Base-by-base conservation (phyloP, 73 alveolate species). In the Paramecium biaurelia region DNA sequence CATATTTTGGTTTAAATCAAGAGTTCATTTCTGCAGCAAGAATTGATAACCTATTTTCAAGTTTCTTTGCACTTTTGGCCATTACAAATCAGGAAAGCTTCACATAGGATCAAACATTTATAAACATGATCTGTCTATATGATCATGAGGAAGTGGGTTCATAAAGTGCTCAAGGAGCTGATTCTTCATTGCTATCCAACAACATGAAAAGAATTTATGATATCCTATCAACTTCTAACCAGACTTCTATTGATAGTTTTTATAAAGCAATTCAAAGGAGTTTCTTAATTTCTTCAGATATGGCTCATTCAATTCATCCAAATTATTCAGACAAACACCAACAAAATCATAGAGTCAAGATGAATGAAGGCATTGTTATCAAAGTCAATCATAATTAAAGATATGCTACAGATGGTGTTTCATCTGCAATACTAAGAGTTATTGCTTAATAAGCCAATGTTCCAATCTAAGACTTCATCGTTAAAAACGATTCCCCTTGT, bases 131-230 rank as follows among this genome's bases (percentile, higher is more conserved):
- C 34, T 92, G 97, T 76, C 95, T 97, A 18, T 97, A 94, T 94
- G 99, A 98, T 95, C 98, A 98, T 94, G 99, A 98, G 92, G 99
- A 98, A 97, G 93, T 96, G 1, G 99, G 99, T 32, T 95, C 99
- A 30, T 57, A 93, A 95, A 93, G 99, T 67, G 96, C 96, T 57
- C 93, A 96, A 92, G 99, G 99, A 37, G 99, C 99, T 57, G 99
- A 95, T 93, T 93, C 98, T 20, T 96, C 96, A 92, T 89, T 97
- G 94, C 89, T 97, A 59, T 93, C 94, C 32, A 96, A 94, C 82
- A 95, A 95, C 56, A 86, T 97, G 70, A 94, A 92, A 70, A 95
- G 99, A 92, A 92, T 98, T 34, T 96, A 89, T 67, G 94, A 96
- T 32, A 92, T 93, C 89, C 88, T 98, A 43, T 76, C 95, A 63